phyloP scores from a whole-genome alignment of 2,329 filamentous ascomycete species.

The Paraphoma chrysanthemicola region DNA sequence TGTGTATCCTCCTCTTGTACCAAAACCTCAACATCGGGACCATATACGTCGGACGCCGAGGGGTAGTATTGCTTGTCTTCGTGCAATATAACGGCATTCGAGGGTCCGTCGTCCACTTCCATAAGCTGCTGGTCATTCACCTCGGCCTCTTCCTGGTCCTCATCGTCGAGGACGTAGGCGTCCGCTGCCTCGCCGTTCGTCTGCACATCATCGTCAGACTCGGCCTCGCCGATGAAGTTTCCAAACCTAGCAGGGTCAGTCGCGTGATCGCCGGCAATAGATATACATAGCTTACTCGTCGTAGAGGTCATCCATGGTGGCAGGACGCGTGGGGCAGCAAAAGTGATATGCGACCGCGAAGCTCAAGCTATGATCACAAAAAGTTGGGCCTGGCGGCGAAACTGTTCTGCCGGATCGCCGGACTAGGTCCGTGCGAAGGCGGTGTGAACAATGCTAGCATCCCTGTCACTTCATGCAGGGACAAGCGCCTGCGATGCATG shows the following conservation, averaged over 20 bases:
- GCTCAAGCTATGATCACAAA: slow-evolving; percentile 33
- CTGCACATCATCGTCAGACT: slow-evolving; percentile 86
- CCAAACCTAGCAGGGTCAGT: slow-evolving; percentile 72
- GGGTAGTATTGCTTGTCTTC: slow-evolving; percentile 99
- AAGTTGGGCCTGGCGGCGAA: slow-evolving; percentile 31
- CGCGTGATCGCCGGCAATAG: background rate
- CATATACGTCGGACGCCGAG: slow-evolving; percentile 95
- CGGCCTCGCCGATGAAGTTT: slow-evolving; percentile 96
- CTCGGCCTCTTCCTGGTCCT: slow-evolving; percentile 50
- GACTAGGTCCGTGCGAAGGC: slow-evolving; percentile 16
- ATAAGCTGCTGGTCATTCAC: slow-evolving; percentile 82
- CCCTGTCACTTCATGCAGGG: slow-evolving; percentile 18
- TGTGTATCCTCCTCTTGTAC: slow-evolving; percentile 98
- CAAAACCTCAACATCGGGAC: slow-evolving; percentile 89
- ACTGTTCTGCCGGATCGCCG: slow-evolving; percentile 16
- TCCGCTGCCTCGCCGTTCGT: slow-evolving; percentile 78
- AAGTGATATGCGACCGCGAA: slow-evolving; percentile 21
- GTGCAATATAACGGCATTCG: slow-evolving; percentile 96
- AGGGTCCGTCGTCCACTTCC: slow-evolving; percentile 91
- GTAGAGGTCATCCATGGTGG: slow-evolving; percentile 90
- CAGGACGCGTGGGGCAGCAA: slow-evolving; percentile 20
- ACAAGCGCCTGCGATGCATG: slow-evolving; percentile 16
- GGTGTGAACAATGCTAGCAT: slow-evolving; percentile 35
- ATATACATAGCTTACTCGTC: slow-evolving; percentile 72
- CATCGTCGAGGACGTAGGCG: slow-evolving; percentile 76